phyloP scores from a whole-genome alignment of 257 asterid species.

The Gardenia jasminoides region DNA sequence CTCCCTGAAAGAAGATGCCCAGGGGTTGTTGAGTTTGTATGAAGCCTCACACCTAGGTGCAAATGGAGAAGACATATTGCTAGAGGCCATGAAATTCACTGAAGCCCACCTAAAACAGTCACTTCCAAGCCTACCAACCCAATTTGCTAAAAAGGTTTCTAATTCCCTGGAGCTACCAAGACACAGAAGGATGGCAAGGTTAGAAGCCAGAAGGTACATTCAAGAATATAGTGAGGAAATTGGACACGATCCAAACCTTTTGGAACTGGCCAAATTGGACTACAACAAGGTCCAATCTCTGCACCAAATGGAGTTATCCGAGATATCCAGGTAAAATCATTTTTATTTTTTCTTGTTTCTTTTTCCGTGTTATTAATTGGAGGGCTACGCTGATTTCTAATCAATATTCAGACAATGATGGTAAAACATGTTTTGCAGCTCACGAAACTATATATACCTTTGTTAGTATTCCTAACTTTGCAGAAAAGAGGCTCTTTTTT shows the following conservation, averaged over 20 bases:
- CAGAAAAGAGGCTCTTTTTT: too few species aligned
- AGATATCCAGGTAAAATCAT: conserved; percentile 41
- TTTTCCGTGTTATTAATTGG: background rate
- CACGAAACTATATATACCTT: too few species aligned
- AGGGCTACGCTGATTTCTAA: background rate
- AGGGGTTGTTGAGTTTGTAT: conserved; percentile 56
- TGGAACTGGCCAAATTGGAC: conserved; percentile 54
- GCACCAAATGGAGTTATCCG: conserved; percentile 56
- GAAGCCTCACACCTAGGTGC: conserved; percentile 62
- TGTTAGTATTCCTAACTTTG: too few species aligned
- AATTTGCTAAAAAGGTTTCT: conserved; percentile 26
- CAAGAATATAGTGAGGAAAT: conserved; percentile 34
- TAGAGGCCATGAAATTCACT: conserved; percentile 45
- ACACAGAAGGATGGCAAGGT: conserved; percentile 61
- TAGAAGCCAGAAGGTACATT: conserved; percentile 53
- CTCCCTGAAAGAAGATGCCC: conserved; percentile 27
- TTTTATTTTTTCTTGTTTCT: background rate
- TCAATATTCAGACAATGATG: too few species aligned
- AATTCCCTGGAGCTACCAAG: conserved; percentile 53
- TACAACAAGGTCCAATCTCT: conserved; percentile 51
- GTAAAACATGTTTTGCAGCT: too few species aligned
- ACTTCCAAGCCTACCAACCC: conserved; percentile 13
- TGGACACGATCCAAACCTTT: conserved; percentile 26
- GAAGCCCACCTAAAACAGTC: conserved; percentile 27
- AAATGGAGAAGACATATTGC: conserved; percentile 45